Base-by-base conservation (phyloP, 2,329 filamentous ascomycete species). In the Cladophialophora exuberans region DNA sequence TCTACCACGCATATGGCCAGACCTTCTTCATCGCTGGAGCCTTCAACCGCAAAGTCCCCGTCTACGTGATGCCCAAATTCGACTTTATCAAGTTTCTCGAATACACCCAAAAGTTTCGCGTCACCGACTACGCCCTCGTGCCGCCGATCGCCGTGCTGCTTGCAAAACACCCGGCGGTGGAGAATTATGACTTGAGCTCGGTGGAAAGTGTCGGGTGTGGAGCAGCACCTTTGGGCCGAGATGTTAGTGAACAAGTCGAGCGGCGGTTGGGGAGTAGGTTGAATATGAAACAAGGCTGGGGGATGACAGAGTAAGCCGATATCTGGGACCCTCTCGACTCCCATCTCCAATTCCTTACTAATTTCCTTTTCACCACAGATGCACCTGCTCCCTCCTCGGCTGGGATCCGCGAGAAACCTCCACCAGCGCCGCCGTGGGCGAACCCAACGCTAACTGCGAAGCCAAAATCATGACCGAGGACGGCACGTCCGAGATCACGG, bases 31-130 rank as follows among this genome's bases (percentile, higher is more conserved):
- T 86, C 65, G 82, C 85, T 44, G 82, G 77, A 51, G 76, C 79
- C 7, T 75, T 83, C 1, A 79, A 79, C 42, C 69, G 80, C 38
- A 74, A 77, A n/a, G 73, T 84, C 1, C 86, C 86, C 1, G 82
- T 89, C 11, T 95, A 93, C 70, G 77, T 94, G 56, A 92, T 95
- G 88, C 75, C 82, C 3, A 81, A 82, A 52, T 95, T 92, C 69
- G 85, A 93, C 67, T 90, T 94, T 57, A 64, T 84, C 52, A 79
- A 85, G 67, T 83, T 92, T 79, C 77, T 95, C 33, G 76, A 82
- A 54, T 79, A 86, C 65, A 80, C 90, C 17, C 77, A 89, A 67
- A 80, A 76, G 48, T 90, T 82, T 71, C 80, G 81, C 35, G 86
- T 96, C 65, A 89, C 86, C 4, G 76, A 78, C 56, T 72, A 92